Percentiles rank a stretch among this genome's conserved stretches.
These are phyloP conservation scores for Chaetomium fimeti DNA, from an alignment of 495 filamentous ascomycete species.

Conservation along the genomic window DNA sequence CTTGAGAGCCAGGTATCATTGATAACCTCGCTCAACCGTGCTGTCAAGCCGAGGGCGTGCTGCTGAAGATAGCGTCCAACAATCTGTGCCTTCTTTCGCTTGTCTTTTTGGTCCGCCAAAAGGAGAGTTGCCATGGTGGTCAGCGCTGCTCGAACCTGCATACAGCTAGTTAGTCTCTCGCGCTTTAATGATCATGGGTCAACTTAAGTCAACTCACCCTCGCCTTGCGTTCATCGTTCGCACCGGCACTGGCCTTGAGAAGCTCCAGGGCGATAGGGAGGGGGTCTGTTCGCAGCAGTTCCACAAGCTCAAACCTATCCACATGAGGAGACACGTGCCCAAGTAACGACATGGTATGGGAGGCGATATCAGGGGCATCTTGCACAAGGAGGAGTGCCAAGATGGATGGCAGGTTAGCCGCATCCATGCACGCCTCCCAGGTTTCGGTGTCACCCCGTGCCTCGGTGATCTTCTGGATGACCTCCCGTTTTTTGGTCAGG, in stretches of 20 bases:
- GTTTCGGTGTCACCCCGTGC: conserved; percentile 57
- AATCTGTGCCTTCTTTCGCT: conserved; percentile 55
- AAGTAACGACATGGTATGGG: conserved; percentile 65
- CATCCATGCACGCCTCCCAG: conserved; percentile 48
- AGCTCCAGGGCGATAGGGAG: conserved; percentile 73
- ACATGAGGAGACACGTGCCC: conserved; percentile 66
- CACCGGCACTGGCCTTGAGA: conserved; percentile 76
- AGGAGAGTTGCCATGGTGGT: conserved; percentile 64
- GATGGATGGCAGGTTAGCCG: conserved; percentile 73
- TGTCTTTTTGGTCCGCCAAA: conserved; percentile 47
- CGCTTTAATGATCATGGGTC: background rate
- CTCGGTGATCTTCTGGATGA: conserved; percentile 76
- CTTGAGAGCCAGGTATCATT: conserved; percentile 62
- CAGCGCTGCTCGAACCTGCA: conserved; percentile 61
- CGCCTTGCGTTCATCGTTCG: conserved; percentile 58
- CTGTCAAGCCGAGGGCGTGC: conserved; percentile 85
- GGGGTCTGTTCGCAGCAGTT: conserved; percentile 72
- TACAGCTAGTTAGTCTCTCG: conserved; percentile 31
- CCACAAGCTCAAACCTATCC: conserved; percentile 59
- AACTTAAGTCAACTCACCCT: conserved; percentile 39
- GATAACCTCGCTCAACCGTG: conserved; percentile 74
- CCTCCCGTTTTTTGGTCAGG: conserved; percentile 68
- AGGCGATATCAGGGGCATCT: conserved; percentile 62
- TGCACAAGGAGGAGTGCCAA: conserved; percentile 76
- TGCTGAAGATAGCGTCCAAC: conserved; percentile 79